Base-by-base conservation (phyloP, 164 flowering plant species). In the Protea cynaroides region DNA sequence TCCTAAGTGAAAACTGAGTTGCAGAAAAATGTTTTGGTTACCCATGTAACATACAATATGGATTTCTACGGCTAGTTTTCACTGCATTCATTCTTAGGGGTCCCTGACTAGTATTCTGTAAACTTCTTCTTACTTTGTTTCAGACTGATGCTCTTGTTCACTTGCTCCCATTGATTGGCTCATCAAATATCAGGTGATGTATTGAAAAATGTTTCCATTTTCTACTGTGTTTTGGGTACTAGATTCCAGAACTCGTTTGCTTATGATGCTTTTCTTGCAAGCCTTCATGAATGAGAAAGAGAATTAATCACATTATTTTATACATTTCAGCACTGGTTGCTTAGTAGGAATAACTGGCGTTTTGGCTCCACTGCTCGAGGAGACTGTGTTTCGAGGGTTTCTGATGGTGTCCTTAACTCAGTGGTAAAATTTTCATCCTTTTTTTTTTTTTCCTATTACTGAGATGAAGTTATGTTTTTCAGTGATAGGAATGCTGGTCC, bases 111-210 rank as follows among this genome's bases (percentile, higher is more conserved):
- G 9, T 1, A 40, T 40, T 3, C 9, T 40, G 46, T 40, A 40
- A 43, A 47, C 40, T 56, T 58, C 7, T 13, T 43, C 46, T 19
- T 37, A 7, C 34, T 62, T 71, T 13, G 58, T 76, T 78, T 70
- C 90, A 94, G 99, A 84, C 90, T 29, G 99, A 94, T 83, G 91
- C 96, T 69, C 82, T 91, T 7, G 85, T 84, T 69, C 84, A 72
- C 38, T 83, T 91, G 79, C 88, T 87, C 68, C 99, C 99, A 22
- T 65, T 94, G 76, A 94, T 94, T 75, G 99, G 99, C 68, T 86
- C 96, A 37, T 94, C 99, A 59, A 77, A 65, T 71, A 66, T 81
- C 75, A 93, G 98, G 98, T 93, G 82, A 8, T 66, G 74, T 36
- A 56, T 64, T 40, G 37, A 36, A 49, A 60, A 29, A 5, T n/a